phyloP scores from a whole-genome alignment of 192 early-diverging fungal genomes.

The Backusella macrospora region DNA sequence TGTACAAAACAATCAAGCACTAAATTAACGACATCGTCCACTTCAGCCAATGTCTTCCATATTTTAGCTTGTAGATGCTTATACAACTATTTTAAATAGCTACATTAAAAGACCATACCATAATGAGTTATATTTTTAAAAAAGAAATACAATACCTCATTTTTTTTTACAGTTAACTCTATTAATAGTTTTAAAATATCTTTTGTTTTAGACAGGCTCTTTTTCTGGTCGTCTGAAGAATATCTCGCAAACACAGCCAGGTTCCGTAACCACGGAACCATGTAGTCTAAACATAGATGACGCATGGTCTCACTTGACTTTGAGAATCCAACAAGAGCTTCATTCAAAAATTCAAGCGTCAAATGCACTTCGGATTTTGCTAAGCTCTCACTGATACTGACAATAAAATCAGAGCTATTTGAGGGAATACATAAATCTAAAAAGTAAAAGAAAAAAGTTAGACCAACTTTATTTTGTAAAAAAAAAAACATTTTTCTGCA shows the following conservation, averaged over 20 bases:
- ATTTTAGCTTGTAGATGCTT: slow-evolving; percentile 80
- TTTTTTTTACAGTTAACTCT: slow-evolving; percentile 73
- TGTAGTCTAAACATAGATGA: slow-evolving; percentile 82
- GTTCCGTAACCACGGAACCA: slow-evolving; percentile 86
- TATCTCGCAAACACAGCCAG: slow-evolving; percentile 59
- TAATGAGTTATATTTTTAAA: slow-evolving; percentile 3
- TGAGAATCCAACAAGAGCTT: slow-evolving; percentile 80
- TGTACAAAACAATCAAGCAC: slow-evolving; percentile 79
- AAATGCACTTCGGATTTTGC: slow-evolving; percentile 74
- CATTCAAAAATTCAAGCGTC: slow-evolving; percentile 86
- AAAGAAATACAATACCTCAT: slow-evolving; percentile 47
- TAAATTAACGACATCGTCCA: slow-evolving; percentile 76
- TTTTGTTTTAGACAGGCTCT: slow-evolving; percentile 60
- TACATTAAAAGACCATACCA: slow-evolving; percentile 22
- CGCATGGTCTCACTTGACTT: slow-evolving; percentile 69
- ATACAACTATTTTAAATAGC: slow-evolving; percentile 69
- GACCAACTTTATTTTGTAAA: background rate
- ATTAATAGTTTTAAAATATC: slow-evolving; percentile 78
- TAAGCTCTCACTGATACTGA: slow-evolving; percentile 76
- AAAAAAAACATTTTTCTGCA: background rate
- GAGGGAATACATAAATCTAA: slow-evolving; percentile 83
- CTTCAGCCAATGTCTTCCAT: slow-evolving; percentile 78
- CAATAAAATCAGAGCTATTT: slow-evolving; percentile 84
- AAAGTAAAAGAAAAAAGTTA: background rate
- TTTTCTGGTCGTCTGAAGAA: slow-evolving; percentile 49